phyloP scores from a whole-genome alignment of 768 basidiomycete species.

The Russula ochroleuca region DNA sequence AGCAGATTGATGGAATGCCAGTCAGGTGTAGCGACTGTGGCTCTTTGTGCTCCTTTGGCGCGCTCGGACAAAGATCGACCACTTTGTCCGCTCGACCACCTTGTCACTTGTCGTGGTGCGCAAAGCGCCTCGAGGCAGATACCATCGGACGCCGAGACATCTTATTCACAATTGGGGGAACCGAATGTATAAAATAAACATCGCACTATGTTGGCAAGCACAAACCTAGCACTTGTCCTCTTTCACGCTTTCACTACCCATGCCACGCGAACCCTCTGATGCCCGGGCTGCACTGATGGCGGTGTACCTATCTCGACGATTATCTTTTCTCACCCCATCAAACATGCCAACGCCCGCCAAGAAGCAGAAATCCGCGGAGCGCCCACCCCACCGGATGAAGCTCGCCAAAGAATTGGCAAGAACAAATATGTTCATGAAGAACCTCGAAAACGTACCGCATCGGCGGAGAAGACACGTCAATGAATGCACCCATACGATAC shows the following conservation, averaged over 20 bases:
- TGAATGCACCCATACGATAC: constrained; percentile 17
- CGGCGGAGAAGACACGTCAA: constrained; percentile 21
- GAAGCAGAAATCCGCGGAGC: constrained; percentile 21
- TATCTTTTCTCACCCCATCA: constrained; percentile 8
- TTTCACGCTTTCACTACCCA: constrained; percentile 24
- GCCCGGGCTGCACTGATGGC: constrained; percentile 36
- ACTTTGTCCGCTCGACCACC: constrained; percentile 14
- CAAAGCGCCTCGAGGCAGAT: constrained; percentile 24
- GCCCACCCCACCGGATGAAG: constrained; percentile 6
- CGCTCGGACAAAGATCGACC: constrained; percentile 15
- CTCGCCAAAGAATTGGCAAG: constrained; percentile 13
- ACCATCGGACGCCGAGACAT: constrained; percentile 13
- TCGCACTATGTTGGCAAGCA: constrained; percentile 2
- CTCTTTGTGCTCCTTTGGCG: background rate
- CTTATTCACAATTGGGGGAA: constrained; percentile 20
- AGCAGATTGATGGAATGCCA: background rate
- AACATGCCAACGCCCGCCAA: constrained; percentile 4
- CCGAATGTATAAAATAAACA: constrained; percentile 15
- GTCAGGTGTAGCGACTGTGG: background rate
- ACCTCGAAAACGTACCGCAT: constrained; percentile 12
- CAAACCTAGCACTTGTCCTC: background rate
- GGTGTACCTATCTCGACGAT: constrained; percentile 32
- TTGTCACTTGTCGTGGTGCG: constrained; percentile 17
- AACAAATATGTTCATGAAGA: constrained; percentile 10
- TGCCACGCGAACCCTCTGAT: constrained; percentile 34